Base-by-base conservation (phyloP, 2,329 filamentous ascomycete genomes). In the Colletotrichum echinochloae region DNA sequence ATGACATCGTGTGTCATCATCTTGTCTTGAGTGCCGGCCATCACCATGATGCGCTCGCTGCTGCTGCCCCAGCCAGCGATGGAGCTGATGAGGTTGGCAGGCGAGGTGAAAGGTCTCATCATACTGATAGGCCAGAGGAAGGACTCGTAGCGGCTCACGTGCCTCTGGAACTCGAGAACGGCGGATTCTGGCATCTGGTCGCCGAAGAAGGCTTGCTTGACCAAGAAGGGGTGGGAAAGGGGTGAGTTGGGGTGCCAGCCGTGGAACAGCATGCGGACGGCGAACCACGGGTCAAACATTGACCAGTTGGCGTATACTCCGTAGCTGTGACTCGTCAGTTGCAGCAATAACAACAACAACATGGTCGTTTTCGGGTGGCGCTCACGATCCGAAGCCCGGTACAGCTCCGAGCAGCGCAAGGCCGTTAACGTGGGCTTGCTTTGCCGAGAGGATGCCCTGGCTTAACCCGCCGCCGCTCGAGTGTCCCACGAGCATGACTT, bases 91-190 rank as follows among this genome's bases (percentile, higher is more conserved):
- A 88, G 77, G 20, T 78, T 81, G 44, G 77, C 68, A 0, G 81
- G 79, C 18, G 81, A 79, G 12, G 83, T 79, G 72, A 88, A 87
- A 3, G 79, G 77, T 39, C 72, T 74, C 68, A 86, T 79, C 79
- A 87, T 85, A 61, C 84, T 83, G 44, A 85, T 66, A 0, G 85
- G 83, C 87, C 86, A 89, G 39, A 82, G 74, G 74, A 86, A 85
- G 71, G 82, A 85, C 74, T 89, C 86, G 71, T 87, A 89, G 4
- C 81, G 79, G 33, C 80, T 81, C 67, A 85, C 78, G 4, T 80
- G 79, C 1, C 75, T 73, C 73, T 84, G 82, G 62, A 89, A 84
- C 2, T 79, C 76, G 3, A 76, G 60, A 1, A 88, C 80, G 6
- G 82, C 77, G 2, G 76, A 72, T 6, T 80, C 76, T 0, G 83